phyloP scores from a whole-genome alignment of 371 early-diverging fungal species.

The Zopfochytrium polystomum region DNA sequence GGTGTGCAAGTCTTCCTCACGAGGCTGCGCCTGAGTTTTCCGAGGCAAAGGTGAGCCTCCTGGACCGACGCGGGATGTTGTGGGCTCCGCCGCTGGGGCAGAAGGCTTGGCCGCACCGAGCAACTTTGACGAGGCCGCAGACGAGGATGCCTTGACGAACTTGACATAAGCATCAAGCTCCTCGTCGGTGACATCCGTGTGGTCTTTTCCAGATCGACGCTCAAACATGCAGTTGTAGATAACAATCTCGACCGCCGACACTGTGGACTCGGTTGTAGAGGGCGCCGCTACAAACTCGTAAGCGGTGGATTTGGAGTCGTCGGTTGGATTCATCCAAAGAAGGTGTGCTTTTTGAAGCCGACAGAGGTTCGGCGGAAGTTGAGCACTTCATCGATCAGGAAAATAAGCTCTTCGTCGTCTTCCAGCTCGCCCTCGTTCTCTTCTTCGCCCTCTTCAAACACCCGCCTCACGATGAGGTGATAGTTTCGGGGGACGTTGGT shows the following conservation, averaged over 20 bases:
- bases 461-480: constrained; percentile 66
- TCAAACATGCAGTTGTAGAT: constrained; percentile 70
- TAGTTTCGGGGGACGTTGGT: constrained; percentile 47
- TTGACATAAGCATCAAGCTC: constrained; percentile 53
- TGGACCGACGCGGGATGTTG: too few species aligned
- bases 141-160: constrained; percentile 20
- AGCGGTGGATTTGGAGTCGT: constrained; percentile 22
- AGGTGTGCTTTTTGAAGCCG: constrained; percentile 13
- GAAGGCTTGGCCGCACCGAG: too few species aligned
- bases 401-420: constrained; percentile 55
- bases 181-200: constrained; percentile 55
- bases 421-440: constrained; percentile 50
- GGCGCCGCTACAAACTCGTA: constrained; percentile 48
- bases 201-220: constrained; percentile 47
- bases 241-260: constrained; percentile 57
- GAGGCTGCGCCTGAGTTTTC: too few species aligned
- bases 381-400: constrained; percentile 56
- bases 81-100: too few species aligned
- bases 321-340: constrained; percentile 23
- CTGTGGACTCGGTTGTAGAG: constrained; percentile 32
- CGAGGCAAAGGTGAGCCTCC: too few species aligned
- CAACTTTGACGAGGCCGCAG: constrained; percentile 14
- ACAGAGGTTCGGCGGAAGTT: constrained; percentile 41
- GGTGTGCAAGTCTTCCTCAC: too few species aligned
- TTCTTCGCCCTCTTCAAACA: constrained; percentile 73